Conservation (phyloP, 768 basidiomycete genomes). For the Russula compacta region DNA sequence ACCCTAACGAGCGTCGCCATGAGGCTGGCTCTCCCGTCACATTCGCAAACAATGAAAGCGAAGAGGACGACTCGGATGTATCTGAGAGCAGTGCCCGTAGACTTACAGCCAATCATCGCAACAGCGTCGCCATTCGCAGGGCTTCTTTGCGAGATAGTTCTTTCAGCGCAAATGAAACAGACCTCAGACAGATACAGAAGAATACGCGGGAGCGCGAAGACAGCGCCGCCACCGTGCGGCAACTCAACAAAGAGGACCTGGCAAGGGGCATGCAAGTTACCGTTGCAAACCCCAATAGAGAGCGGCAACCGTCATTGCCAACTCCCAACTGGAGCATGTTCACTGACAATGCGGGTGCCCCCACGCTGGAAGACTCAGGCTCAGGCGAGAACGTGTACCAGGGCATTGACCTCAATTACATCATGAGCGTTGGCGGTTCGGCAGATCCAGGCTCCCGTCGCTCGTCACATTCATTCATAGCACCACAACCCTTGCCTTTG, state of each 20-base stretch:
- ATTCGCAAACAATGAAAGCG: constrained; percentile 7
- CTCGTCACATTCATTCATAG: constrained; percentile 15
- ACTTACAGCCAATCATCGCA: constrained; percentile 8
- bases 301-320: constrained; percentile 11
- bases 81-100: constrained; percentile 8
- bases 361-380: neutral
- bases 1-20: constrained; percentile 11
- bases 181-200: neutral
- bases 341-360: neutral
- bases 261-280: neutral
- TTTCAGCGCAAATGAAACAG: neutral
- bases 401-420: constrained; percentile 15
- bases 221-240: constrained; percentile 10
- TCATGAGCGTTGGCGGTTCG: constrained; percentile 8
- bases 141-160: constrained; percentile 4
- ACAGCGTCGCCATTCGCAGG: constrained; percentile 12
- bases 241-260: neutral
- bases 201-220: constrained; percentile 9
- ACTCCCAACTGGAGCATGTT: constrained; percentile 14
- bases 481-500: constrained; percentile 7
- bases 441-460: constrained; percentile 6
- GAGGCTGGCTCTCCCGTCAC: constrained; percentile 13
- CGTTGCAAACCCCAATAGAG: neutral
- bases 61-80: constrained; percentile 14
- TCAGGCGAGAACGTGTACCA: constrained; percentile 9